Conservation (phyloP, 495 filamentous ascomycete genomes). For the Xylaria intraflava region DNA sequence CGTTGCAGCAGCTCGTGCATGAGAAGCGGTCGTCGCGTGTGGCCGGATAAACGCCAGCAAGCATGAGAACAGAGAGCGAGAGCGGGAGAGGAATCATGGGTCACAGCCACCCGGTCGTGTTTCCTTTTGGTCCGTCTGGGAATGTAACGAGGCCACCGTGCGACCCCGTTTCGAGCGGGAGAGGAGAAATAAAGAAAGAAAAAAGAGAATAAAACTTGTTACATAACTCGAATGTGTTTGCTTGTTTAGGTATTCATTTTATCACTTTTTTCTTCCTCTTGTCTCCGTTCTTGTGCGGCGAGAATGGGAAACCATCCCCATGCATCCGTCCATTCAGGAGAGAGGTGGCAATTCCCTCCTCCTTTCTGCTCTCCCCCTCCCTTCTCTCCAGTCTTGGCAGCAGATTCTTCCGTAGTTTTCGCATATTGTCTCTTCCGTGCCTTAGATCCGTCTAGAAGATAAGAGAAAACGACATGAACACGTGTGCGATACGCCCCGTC, state of each 20-base stretch:
- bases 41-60: no score
- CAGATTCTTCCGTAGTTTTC: conserved; percentile 1
- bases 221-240: neutral
- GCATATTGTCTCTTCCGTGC: no score
- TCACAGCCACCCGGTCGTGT: no score
- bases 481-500: no score
- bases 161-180: neutral
- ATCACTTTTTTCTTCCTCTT: neutral
- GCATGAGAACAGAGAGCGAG: no score
- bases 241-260: neutral
- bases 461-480: no score
- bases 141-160: conserved; percentile 13
- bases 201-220: neutral
- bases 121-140: neutral
- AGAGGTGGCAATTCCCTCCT: neutral
- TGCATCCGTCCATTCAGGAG: neutral
- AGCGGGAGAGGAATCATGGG: neutral
- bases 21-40: no score
- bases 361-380: neutral
- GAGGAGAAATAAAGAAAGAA: no score
- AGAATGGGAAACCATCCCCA: neutral
- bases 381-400: neutral
- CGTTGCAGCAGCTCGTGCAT: no score
- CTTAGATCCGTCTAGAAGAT: no score
- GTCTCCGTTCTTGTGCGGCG: no score